phyloP scores from a whole-genome alignment of 805 yeast genomes.

The Starmerella apicola region DNA sequence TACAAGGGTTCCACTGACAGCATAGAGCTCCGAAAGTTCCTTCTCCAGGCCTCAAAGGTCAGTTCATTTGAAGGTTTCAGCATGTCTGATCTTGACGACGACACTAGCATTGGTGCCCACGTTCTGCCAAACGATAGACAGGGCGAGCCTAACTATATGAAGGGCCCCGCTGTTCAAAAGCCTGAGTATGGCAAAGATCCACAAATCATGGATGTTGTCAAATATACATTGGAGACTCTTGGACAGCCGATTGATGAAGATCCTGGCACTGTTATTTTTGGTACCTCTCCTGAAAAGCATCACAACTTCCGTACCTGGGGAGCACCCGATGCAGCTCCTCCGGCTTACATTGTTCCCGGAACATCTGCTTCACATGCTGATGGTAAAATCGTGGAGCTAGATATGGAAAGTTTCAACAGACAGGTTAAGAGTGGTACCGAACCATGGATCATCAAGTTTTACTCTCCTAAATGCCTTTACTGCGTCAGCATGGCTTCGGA shows the following conservation, averaged over 20 bases:
- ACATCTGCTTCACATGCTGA: constrained; percentile 16
- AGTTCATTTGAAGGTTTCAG: constrained; percentile 6
- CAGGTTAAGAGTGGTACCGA: constrained; percentile 24
- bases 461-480: constrained; percentile 32
- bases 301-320: constrained; percentile 18
- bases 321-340: constrained; percentile 19
- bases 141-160: constrained; percentile 11
- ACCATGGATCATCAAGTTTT: constrained; percentile 33
- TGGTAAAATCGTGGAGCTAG: constrained; percentile 27
- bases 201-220: constrained; percentile 14
- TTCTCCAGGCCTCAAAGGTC: constrained; percentile 6
- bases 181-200: constrained; percentile 10
- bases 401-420: constrained; percentile 22
- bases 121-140: constrained; percentile 9
- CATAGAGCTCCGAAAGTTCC: constrained; percentile 8
- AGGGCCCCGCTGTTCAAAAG: constrained; percentile 9
- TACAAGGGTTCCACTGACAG: constrained; percentile 11
- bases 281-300: constrained; percentile 15
- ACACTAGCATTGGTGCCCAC: constrained; percentile 2
- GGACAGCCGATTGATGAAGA: constrained; percentile 18
- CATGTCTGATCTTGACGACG: constrained; percentile 3
- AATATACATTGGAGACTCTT: constrained; percentile 13
- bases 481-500: constrained; percentile 28
- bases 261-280: constrained; percentile 16
- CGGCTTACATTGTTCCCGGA: constrained; percentile 9